Conservation (phyloP, 257 asterid species). For the Penstemon davidsonii region DNA sequence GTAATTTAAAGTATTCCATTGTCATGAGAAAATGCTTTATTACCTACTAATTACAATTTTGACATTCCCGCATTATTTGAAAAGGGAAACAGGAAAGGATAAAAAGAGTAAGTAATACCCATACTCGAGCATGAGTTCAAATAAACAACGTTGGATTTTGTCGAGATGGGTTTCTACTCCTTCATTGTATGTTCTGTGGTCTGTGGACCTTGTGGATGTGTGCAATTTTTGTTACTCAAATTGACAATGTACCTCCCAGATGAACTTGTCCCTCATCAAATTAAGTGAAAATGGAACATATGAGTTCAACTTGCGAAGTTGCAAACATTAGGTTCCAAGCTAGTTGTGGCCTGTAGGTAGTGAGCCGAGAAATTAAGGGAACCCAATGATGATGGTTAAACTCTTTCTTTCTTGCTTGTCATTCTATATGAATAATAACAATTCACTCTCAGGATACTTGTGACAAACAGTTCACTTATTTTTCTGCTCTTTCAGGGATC, state of each 20-base stretch:
- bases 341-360: constrained; percentile 12
- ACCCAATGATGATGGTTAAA: constrained; percentile 3
- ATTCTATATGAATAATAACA: not conserved
- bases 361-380: constrained; percentile 9
- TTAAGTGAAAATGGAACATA: not conserved
- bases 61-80: not conserved
- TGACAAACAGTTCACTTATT: constrained; percentile 15
- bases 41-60: not conserved
- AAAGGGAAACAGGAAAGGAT: not conserved
- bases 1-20: not conserved
- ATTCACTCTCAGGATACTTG: constrained; percentile 17
- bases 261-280: constrained; percentile 13
- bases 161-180: constrained; percentile 17
- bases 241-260: not conserved
- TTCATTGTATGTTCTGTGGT: constrained; percentile 6
- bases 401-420: constrained; percentile 6
- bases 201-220: not conserved
- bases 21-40: constrained; percentile 16
- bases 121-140: not conserved
- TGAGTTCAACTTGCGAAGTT: constrained; percentile 11
- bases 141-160: constrained; percentile 12
- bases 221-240: constrained; percentile 13
- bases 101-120: not conserved
- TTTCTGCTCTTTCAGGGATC: constrained; percentile 65
- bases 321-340: constrained; percentile 15